Evolutionary conservation across 2,329 filamentous ascomycete genomes (phyloP), one percentile per base, ranked within the genome.

Genomic region (Aspergillus brasiliensis): DNA sequence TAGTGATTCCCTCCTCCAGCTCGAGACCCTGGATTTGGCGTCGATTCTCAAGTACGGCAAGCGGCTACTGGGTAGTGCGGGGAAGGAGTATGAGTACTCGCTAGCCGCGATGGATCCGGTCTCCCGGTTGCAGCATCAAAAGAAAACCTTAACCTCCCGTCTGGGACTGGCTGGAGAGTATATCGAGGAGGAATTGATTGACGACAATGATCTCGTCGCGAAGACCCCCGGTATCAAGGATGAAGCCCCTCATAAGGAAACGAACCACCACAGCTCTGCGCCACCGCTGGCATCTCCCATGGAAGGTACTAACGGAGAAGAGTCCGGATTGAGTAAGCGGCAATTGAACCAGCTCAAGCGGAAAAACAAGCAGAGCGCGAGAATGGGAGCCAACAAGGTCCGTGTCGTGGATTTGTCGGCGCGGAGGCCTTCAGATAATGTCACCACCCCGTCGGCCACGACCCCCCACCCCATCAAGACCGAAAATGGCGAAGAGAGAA

Each of bases 301-400:
- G 44, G 83, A 84, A 38, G 73, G 77, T 53, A 76, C 80, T 13
- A 81, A 82, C 52, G 75, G 81, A 2, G 90, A 91, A 63, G 90
- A 92, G 69, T 78, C 84, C 3, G 88, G 88, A 2, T 82, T 99
- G 54, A 98, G 95, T 79, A 94, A 95, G 62, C 87, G 95, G 44
- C 95, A 99, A 71, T 85, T 97, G 19, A 99, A 99, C 71, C 91
- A 95, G 55, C 80, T 99, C 8, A 98, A 98, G 77, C 87, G 95
- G 46, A 97, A 98, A 74, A 88, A 92, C 46, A 99, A 98, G 78
- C 87, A 90, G 68, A 91, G 96, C 68, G 88, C 92, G 3, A 92
- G 95, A 75, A 89, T 92, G 70, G 91, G 94, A 55, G 91, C 93
- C 59, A 94, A 90, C 65, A 98, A 97, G 74, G 89, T 91, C 56